Evolutionary conservation across 208 protist species (phyloP).

Genomic region (Leptomonas pyrrhocoris): DNA sequence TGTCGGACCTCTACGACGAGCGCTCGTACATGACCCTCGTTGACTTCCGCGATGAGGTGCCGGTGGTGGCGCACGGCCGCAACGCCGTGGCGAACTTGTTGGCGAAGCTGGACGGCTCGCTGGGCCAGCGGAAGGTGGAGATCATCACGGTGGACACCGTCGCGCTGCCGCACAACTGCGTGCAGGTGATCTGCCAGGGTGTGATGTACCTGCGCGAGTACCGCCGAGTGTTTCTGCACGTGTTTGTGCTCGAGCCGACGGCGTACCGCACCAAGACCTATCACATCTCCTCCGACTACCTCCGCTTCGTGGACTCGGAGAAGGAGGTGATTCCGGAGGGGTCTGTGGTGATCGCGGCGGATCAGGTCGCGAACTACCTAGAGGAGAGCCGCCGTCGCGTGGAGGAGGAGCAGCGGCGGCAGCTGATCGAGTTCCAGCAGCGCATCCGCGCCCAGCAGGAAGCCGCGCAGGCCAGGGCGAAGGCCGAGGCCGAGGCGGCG

Average conservation of each 20-base stretch:
- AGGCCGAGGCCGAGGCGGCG: constrained; percentile 11
- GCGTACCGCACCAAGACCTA: constrained; percentile 76
- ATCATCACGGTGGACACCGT: constrained; percentile 76
- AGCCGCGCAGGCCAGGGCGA: constrained; percentile 18
- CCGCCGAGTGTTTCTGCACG: constrained; percentile 69
- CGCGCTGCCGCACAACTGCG: constrained; percentile 60
- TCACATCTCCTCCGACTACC: constrained; percentile 84
- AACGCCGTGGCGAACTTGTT: constrained; percentile 57
- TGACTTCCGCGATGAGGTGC: constrained; percentile 57
- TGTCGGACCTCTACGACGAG: constrained; percentile 77
- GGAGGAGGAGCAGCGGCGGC: constrained; percentile 42
- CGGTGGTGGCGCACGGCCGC: constrained; percentile 52
- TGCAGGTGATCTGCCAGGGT: constrained; percentile 78
- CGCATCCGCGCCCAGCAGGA: constrained; percentile 36
- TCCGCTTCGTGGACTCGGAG: constrained; percentile 72
- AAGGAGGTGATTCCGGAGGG: constrained; percentile 75
- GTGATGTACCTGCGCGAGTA: constrained; percentile 65
- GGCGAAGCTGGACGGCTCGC: constrained; percentile 46
- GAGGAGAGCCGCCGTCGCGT: constrained; percentile 28
- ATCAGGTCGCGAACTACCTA: constrained; percentile 65
- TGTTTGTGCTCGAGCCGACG: constrained; percentile 82
- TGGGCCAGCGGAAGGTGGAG: constrained; percentile 80
- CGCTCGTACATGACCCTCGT: constrained; percentile 60
- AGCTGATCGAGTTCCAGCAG: constrained; percentile 40
- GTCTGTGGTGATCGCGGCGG: constrained; percentile 60